Conservation (phyloP, 768 basidiomycete species). For the Tricholoma saponaceum region DNA sequence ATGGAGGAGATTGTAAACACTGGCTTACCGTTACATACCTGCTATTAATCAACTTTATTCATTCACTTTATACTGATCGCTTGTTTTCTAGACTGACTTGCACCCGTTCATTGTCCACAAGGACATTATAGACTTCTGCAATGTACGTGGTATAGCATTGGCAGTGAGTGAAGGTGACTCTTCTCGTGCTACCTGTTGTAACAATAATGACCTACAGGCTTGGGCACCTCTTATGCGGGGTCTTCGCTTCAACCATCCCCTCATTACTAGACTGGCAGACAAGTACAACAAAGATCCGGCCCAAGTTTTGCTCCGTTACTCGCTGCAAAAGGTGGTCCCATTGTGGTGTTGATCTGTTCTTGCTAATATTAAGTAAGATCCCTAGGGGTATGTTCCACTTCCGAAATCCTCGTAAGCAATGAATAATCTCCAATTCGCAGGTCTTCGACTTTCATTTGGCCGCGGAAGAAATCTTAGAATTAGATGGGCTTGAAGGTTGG, state of each 20-base stretch:
- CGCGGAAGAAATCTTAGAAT: slow-evolving; percentile 39
- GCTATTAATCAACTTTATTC: slow-evolving; percentile 47
- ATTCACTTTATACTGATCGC: neutral
- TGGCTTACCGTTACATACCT: slow-evolving; percentile 46
- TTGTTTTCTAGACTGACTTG: slow-evolving; percentile 39
- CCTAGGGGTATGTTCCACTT: slow-evolving; percentile 58
- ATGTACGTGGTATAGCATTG: slow-evolving; percentile 51
- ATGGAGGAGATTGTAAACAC: slow-evolving; percentile 46
- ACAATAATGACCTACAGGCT: slow-evolving; percentile 35
- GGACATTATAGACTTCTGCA: slow-evolving; percentile 59
- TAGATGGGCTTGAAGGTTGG: slow-evolving; percentile 53
- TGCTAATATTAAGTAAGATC: neutral
- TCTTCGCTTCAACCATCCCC: slow-evolving; percentile 57
- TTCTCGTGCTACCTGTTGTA: neutral
- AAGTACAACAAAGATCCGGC: slow-evolving; percentile 57
- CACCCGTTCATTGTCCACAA: slow-evolving; percentile 70
- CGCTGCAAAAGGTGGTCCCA: slow-evolving; percentile 65
- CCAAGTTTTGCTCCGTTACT: slow-evolving; percentile 66
- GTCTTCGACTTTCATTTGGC: slow-evolving; percentile 62
- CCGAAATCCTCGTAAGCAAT: slow-evolving; percentile 56
- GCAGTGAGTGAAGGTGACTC: slow-evolving; percentile 41
- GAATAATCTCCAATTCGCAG: slow-evolving; percentile 56
- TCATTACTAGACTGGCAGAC: slow-evolving; percentile 45
- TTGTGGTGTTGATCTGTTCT: too few species aligned
- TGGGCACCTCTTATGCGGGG: slow-evolving; percentile 73